A percentile compares a stretch with the other conserved stretches of the same genome.
Evolutionary conservation across 495 filamentous ascomycete species (phyloP).

Genomic region (Jackrogersella multiformis): DNA sequence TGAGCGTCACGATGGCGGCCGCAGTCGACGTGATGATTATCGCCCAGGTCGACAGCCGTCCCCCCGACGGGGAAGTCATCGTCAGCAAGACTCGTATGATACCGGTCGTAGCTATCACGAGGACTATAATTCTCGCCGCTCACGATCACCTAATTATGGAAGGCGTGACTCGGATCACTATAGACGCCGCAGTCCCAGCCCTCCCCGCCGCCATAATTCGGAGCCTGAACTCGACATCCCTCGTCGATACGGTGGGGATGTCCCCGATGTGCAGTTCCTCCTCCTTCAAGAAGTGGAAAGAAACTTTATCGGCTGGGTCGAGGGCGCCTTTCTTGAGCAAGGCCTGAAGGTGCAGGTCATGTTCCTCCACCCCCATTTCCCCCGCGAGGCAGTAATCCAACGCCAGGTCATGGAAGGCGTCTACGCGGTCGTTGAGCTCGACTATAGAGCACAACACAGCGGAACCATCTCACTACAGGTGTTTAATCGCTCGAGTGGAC

Average conservation of each 20-base stretch:
- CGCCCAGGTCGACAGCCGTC: slow-evolving; percentile 63
- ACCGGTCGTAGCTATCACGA: slow-evolving; percentile 51
- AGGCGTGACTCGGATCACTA: slow-evolving; percentile 61
- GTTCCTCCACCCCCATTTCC: slow-evolving; percentile 78
- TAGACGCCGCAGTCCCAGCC: slow-evolving; percentile 70
- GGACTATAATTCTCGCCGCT: slow-evolving; percentile 64
- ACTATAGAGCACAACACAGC: slow-evolving; percentile 68
- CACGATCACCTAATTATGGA: slow-evolving; percentile 68
- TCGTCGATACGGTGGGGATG: slow-evolving; percentile 73
- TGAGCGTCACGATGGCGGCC: slow-evolving; percentile 49
- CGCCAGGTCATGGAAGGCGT: slow-evolving; percentile 91
- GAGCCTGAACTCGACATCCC: slow-evolving; percentile 76
- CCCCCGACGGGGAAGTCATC: slow-evolving; percentile 56
- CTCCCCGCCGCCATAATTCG: slow-evolving; percentile 59
- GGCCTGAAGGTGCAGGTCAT: slow-evolving; percentile 79
- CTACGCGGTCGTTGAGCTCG: slow-evolving; percentile 80
- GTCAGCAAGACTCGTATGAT: slow-evolving; percentile 54
- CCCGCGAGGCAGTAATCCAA: slow-evolving; percentile 78
- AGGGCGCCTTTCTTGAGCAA: slow-evolving; percentile 74
- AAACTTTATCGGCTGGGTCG: slow-evolving; percentile 83
- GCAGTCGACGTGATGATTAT: slow-evolving; percentile 74
- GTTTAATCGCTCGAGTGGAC: slow-evolving; percentile 79
- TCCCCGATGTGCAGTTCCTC: slow-evolving; percentile 92
- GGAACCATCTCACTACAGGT: slow-evolving; percentile 81
- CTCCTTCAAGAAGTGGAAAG: slow-evolving; percentile 81